Base-by-base conservation (phyloP, 1,139 yeast species). In the Protomyces pachydermus region DNA sequence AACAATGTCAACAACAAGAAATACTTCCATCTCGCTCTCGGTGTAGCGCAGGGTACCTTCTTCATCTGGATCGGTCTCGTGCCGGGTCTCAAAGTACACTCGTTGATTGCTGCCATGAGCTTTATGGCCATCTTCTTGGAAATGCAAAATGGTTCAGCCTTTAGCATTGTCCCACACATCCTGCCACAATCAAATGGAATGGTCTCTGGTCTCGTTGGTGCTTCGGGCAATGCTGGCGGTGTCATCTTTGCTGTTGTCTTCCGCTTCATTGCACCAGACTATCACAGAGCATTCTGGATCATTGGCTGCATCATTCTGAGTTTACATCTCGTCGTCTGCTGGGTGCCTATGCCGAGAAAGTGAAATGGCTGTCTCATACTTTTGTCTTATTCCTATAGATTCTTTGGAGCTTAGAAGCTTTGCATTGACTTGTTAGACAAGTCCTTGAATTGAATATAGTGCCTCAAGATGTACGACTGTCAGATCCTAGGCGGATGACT, bases 121-220 rank as follows among this genome's bases (percentile, higher is more conserved):
- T 69, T 74, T 28, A 70, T 74, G 74, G 69, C 71, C 45, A 63
- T 73, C 28, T 75, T 73, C 56, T 73, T 75, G 75, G 77, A 75
- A 58, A 74, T 74, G 71, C 77, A 73, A 23, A 75, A 75, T 60
- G 77, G 77, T 60, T 77, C 77, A n/a, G 73, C 73, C 57, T 75
- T 72, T 66, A 69, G 76, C 1, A 65, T 73, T 6, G 77, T 75
- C 10, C 76, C 76, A 2, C 74, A 74, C 60, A 70, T 74, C 42
- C 72, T 73, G 61, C 74, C 74, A 37, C 70, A 70, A 54, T 75
- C 72, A 57, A 71, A 74, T n/a, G 77, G 77, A 56, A 71, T 74
- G 48, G 75, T 75, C 20, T 70, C 76, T 12, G 77, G 77, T 39
- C 68, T 71, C 5, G 71, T 76, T 8, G 77, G 77, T 42, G 74